Evolutionary conservation across 2,329 filamentous ascomycete species (phyloP).

Genomic region (Talaromyces sp.): DNA sequence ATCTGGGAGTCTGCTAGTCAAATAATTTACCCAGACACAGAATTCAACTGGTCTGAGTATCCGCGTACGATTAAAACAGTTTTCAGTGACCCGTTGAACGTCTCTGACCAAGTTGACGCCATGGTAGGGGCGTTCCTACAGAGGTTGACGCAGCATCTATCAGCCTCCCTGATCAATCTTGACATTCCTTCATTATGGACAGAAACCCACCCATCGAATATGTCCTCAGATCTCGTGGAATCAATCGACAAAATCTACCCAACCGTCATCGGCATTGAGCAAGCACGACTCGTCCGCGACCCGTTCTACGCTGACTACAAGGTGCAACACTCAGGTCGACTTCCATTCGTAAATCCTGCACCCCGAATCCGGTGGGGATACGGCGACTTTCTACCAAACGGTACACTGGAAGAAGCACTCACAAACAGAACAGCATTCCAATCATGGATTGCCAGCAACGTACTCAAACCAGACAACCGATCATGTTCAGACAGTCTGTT

Average conservation of each 20-base stretch:
- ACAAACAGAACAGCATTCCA: constrained; percentile 33
- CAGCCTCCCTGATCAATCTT: background rate
- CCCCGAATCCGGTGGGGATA: constrained; percentile 26
- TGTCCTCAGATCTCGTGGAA: background rate
- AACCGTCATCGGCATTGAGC: constrained; percentile 26
- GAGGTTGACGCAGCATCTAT: background rate
- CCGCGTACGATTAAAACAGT: background rate
- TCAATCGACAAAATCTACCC: constrained; percentile 12
- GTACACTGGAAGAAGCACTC: constrained; percentile 23
- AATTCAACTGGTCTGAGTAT: constrained; percentile 1
- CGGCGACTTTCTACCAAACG: constrained; percentile 17
- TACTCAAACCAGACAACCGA: constrained; percentile 18
- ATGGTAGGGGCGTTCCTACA: background rate
- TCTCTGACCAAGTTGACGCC: background rate
- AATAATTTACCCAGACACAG: background rate
- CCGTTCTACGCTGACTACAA: constrained; percentile 30
- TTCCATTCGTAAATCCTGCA: constrained; percentile 31
- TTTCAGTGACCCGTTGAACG: background rate
- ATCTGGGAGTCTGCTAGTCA: constrained; percentile 5
- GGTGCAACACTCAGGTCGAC: constrained; percentile 22
- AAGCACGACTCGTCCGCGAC: constrained; percentile 33
- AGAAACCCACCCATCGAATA: constrained; percentile 1
- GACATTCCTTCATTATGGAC: background rate
- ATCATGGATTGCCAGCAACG: constrained; percentile 31
- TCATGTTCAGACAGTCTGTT: constrained; percentile 34